Evolutionary conservation across 73 alveolate species (phyloP).

Genomic region (Halteria grandinella): DNA sequence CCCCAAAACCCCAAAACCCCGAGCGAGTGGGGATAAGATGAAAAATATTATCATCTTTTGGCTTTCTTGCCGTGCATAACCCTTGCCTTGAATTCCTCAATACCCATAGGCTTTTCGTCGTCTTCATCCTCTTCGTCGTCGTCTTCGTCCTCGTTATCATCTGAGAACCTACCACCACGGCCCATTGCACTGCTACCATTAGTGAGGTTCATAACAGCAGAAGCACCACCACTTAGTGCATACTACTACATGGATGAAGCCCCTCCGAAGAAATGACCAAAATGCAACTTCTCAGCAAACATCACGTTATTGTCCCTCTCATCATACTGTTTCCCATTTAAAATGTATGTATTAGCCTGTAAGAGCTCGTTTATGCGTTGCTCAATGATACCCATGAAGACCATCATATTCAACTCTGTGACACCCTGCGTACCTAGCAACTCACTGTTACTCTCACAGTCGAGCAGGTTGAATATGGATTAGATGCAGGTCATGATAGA

Average conservation of each 20-base stretch:
- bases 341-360: conserved; percentile 70
- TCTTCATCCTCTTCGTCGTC: conserved; percentile 69
- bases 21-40: too few relatives aligned
- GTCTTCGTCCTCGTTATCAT: conserved; percentile 57
- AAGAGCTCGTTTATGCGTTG: conserved; percentile 79
- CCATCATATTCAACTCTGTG: conserved; percentile 74
- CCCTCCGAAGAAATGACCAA: too few relatives aligned
- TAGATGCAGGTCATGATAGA: conserved; percentile 65
- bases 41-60: too few relatives aligned
- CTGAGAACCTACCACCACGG: conserved; percentile 61
- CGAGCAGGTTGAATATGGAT: conserved; percentile 53
- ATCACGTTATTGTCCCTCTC: conserved; percentile 4
- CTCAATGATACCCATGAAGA: conserved; percentile 80
- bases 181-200: conserved; percentile 57
- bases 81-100: conserved; percentile 69
- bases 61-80: conserved; percentile 58
- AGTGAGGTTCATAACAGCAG: conserved; percentile 62
- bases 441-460: conserved; percentile 63
- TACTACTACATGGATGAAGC: too few relatives aligned
- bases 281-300: too few relatives aligned
- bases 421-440: conserved; percentile 70
- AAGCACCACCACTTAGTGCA: conserved; percentile 24
- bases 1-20: too few relatives aligned
- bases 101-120: conserved; percentile 66
- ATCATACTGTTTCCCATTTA: conserved; percentile 3